These are phyloP conservation scores for Brassica cretica DNA, from an alignment of 345 rosid genomes.

Conservation along the genomic window DNA sequence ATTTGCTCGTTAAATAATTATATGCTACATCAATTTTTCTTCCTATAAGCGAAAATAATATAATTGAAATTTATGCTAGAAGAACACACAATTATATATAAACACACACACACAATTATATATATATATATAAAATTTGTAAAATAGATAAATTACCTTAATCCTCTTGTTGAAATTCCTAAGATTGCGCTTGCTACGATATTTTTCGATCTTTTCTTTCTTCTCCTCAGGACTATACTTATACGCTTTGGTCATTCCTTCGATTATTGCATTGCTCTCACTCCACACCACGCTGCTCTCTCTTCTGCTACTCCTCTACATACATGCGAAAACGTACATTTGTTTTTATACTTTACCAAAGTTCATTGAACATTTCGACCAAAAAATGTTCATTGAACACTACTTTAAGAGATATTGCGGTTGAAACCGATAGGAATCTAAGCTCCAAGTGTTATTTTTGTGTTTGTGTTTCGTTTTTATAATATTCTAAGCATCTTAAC, in stretches of 20 bases:
- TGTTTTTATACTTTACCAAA: not conserved
- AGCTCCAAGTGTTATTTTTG: not conserved
- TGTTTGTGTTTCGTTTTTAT: not conserved
- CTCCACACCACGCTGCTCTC: constrained; percentile 61
- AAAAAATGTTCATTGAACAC: not conserved
- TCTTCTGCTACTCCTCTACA: constrained; percentile 47
- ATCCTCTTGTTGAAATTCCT: constrained; percentile 97
- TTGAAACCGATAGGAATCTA: not conserved
- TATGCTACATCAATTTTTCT: not conserved
- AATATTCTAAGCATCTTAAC: not conserved
- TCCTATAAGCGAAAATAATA: not conserved
- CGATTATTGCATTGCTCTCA: constrained; percentile 82
- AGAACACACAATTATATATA: not conserved
- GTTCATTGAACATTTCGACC: not conserved
- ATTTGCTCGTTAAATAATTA: not conserved
- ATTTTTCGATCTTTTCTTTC: constrained; percentile 83
- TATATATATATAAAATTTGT: no score
- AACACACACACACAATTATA: not conserved
- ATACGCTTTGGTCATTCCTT: constrained; percentile 77
- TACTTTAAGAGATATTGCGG: not conserved
- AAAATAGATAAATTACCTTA: constrained; percentile 51
- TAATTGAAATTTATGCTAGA: not conserved
- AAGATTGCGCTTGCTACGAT: constrained; percentile 74
- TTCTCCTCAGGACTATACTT: constrained; percentile 87
- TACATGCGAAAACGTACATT: constrained; percentile 9